phyloP scores from a whole-genome alignment of 768 basidiomycete species.

The Naganishia onofrii region DNA sequence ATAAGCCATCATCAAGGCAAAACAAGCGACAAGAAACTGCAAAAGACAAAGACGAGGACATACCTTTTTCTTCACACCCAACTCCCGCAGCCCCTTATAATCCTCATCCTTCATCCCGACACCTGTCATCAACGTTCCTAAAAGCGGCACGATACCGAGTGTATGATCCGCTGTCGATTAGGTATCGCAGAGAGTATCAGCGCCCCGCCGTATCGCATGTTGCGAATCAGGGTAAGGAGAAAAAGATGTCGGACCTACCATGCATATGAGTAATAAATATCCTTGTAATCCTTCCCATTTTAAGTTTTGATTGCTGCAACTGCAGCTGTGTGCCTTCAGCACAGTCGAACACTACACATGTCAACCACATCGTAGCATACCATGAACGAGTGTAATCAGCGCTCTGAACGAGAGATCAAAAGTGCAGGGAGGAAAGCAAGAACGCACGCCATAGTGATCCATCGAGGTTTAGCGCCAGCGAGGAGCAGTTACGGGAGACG shows the following conservation, averaged over 20 bases:
- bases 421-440: not conserved
- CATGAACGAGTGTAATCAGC: not conserved
- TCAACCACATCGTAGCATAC: too few species aligned
- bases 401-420: too few species aligned
- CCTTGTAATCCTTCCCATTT: conserved; percentile 45
- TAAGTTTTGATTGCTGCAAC: conserved; percentile 43
- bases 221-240: too few species aligned
- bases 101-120: conserved; percentile 36
- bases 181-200: too few species aligned
- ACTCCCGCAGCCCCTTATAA: conserved; percentile 29
- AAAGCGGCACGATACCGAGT: conserved; percentile 43
- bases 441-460: conserved; percentile 47
- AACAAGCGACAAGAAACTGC: not conserved
- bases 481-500: conserved; percentile 47
- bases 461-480: conserved; percentile 46
- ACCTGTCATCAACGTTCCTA: conserved; percentile 46
- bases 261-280: conserved; percentile 52
- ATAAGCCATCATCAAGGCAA: too few species aligned
- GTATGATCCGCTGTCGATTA: conserved; percentile 39
- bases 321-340: conserved; percentile 47
- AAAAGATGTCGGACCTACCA: too few species aligned
- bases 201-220: too few species aligned
- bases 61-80: conserved; percentile 37
- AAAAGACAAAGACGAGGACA: not conserved
- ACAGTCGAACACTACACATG: conserved; percentile 45